A percentile compares a stretch with the other conserved stretches of the same genome.
phyloP scores from a whole-genome alignment of 805 yeast genomes.

The Ogataea ganodermae region DNA sequence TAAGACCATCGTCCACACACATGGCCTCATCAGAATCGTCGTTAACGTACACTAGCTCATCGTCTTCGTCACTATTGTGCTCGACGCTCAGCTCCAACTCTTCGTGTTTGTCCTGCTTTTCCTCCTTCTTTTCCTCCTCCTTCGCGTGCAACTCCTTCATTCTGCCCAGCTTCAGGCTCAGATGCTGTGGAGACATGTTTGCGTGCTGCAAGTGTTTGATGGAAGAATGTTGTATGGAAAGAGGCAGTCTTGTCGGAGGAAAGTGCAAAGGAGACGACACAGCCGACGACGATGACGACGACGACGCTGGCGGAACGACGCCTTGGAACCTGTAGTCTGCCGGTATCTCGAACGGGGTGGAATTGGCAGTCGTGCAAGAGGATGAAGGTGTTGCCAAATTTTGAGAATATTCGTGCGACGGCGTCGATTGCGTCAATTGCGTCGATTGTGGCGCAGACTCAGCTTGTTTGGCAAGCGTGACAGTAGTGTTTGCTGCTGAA shows the following conservation, averaged over 20 bases:
- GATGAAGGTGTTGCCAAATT: neutral
- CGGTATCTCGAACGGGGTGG: slow-evolving; percentile 11
- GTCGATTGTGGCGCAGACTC: neutral
- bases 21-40: slow-evolving; percentile 20
- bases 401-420: neutral
- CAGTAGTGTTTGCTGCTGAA: neutral
- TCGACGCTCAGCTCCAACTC: slow-evolving; percentile 1
- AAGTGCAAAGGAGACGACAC: slow-evolving; percentile 25
- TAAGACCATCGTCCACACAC: slow-evolving; percentile 16
- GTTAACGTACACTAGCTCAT: slow-evolving; percentile 8
- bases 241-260: slow-evolving; percentile 29
- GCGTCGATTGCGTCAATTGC: slow-evolving; percentile 7
- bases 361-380: neutral
- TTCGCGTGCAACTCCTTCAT: slow-evolving; percentile 14
- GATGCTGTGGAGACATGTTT: slow-evolving; percentile 13
- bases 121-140: neutral
- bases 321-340: slow-evolving; percentile 19
- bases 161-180: slow-evolving; percentile 10
- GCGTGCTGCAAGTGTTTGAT: slow-evolving; percentile 16
- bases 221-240: slow-evolving; percentile 24
- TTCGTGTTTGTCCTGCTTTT: neutral
- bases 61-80: slow-evolving; percentile 11
- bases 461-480: neutral
- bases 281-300: slow-evolving; percentile 4
- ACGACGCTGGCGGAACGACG: slow-evolving; percentile 9